These are phyloP conservation scores for Zea luxurians DNA, from an alignment of 176 grass and related monocot species.

Conservation along the genomic window DNA sequence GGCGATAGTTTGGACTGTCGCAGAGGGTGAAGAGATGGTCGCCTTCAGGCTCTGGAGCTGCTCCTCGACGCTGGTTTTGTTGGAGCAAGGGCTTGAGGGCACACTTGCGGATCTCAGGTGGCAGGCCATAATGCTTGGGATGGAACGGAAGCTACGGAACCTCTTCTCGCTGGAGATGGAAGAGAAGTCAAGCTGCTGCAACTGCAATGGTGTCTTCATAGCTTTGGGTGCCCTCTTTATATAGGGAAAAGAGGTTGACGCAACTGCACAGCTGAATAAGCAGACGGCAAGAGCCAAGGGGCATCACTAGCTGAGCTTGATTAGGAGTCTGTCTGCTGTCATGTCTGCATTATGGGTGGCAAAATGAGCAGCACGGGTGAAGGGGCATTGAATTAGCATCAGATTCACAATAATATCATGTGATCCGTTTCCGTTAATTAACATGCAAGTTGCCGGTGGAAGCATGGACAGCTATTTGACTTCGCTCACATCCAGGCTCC, in stretches of 20 bases:
- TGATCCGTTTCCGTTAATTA: not conserved
- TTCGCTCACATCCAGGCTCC: not conserved
- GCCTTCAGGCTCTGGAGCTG: conserved; percentile 28
- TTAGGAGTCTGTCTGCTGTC: conserved; percentile 18
- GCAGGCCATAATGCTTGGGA: conserved; percentile 12
- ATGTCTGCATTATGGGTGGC: conserved; percentile 1
- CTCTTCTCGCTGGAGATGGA: not conserved
- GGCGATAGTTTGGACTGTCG: not conserved
- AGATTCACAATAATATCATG: not conserved
- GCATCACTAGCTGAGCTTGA: not conserved
- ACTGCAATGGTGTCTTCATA: conserved; percentile 6
- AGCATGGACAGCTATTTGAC: not conserved
- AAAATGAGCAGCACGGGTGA: not conserved
- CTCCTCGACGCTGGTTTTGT: conserved; percentile 5
- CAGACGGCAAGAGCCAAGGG: conserved; percentile 16
- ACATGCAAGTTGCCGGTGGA: not conserved
- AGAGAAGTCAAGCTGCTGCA: conserved; percentile 11
- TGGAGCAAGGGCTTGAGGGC: conserved; percentile 24
- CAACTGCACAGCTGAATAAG: conserved; percentile 10
- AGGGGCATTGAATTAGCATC: not conserved
- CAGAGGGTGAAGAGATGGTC: not conserved
- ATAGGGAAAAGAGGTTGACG: not conserved
- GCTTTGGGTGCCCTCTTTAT: conserved; percentile 8
- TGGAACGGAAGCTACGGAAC: not conserved
- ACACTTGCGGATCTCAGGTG: conserved; percentile 12